Evolutionary conservation across 371 early-diverging fungal genomes (phyloP).

Genomic region (Mortierella sp.): DNA sequence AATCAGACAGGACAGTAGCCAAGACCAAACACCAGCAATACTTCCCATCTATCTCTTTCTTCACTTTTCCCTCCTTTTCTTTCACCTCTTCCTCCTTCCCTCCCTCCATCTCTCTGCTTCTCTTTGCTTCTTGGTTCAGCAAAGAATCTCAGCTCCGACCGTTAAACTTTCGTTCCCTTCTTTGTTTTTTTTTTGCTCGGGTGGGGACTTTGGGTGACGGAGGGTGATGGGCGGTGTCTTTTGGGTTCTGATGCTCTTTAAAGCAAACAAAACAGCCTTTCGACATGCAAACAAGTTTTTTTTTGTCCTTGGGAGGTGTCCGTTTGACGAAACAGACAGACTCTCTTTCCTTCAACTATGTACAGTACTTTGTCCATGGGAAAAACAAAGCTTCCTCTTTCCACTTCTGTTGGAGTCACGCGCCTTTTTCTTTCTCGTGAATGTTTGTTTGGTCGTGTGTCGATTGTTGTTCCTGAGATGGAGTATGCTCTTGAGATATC

Average conservation of each 20-base stretch:
- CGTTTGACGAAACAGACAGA: too few relatives aligned
- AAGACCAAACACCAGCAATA: not conserved
- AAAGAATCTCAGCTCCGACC: not conserved
- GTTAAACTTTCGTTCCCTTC: not conserved
- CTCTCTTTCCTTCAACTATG: not conserved
- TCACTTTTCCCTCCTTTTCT: not conserved
- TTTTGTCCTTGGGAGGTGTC: too few relatives aligned
- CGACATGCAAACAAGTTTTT: not conserved
- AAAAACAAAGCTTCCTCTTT: too few relatives aligned
- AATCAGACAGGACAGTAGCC: too few relatives aligned
- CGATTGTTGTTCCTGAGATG: too few relatives aligned
- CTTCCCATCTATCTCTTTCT: slow-evolving; percentile 1
- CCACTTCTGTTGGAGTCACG: too few relatives aligned
- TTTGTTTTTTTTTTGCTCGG: not conserved
- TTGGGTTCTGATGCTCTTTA: not conserved
- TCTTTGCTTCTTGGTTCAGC: too few relatives aligned
- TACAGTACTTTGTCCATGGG: too few relatives aligned
- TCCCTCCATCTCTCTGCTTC: not conserved
- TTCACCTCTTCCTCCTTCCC: not conserved
- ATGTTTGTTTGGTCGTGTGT: too few relatives aligned
- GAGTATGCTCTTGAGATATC: too few relatives aligned
- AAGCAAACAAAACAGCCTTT: not conserved
- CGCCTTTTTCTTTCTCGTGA: too few relatives aligned
- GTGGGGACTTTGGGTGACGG: not conserved
- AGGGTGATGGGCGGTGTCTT: not conserved